Evolutionary conservation across 225 moss, liverwort and hornwort species (phyloP), one percentile per base, ranked within the genome.

Genomic region (Polytrichum commune): DNA sequence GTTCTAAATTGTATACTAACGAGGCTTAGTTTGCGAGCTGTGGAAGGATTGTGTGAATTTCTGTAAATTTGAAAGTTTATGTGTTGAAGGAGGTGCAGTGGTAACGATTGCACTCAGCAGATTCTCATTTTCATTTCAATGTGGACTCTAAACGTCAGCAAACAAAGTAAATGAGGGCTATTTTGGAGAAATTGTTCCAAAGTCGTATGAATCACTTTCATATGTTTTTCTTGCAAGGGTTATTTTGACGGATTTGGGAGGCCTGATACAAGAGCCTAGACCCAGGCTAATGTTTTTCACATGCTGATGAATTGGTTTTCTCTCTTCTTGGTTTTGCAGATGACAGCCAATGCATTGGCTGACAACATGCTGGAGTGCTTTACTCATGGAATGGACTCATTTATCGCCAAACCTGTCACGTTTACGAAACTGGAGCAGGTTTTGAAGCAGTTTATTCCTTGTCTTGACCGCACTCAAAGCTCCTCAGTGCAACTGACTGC

Each of bases 341-440:
- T 94, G 80, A 94, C 88, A 23, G 91, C 91, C 1, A 90, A 92
- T 78, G 93, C 90, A 9, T 74, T 94, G 80, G 80, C 85, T 75
- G 91, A 94, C 67, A 91, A 88, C 75, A 80, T 94, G 75, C 75
- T 74, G 67, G 90, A 94, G 74, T 94, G 91, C 72, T 91, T 86
- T 66, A 67, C 75, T 35, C 84, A 91, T 62, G 93, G 93, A 64
- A 92, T 94, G 91, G 93, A 92, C 72, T 94, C 86, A 8, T 92
- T 94, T 67, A 83, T 94, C 18, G 88, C 93, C 54, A 94, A 94
- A 79, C 91, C 91, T 33, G 88, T 94, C 20, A 91, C 93, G 8
- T 88, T 94, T 7, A 82, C 78, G 46, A 94, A 91, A 72, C 78
- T 94, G 27, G 84, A 92, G 80, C 86, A 90, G 72, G 90, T 85